These are phyloP conservation scores for Tricholoma sp. DNA, from an alignment of 768 basidiomycete species.

Conservation along the genomic window DNA sequence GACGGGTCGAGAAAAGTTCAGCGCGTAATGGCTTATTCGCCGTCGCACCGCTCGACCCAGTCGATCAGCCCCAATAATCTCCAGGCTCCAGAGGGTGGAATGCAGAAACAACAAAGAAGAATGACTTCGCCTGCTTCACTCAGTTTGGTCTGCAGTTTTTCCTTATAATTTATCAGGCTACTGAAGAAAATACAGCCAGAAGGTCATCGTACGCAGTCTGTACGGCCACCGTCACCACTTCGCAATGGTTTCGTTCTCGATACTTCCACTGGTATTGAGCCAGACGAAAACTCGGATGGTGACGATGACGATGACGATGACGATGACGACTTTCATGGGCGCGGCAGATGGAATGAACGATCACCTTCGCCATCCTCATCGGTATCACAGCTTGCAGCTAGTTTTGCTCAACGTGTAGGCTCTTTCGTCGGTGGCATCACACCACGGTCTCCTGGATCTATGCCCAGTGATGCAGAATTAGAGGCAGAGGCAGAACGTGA, in stretches of 20 bases:
- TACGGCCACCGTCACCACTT: slow-evolving; percentile 70
- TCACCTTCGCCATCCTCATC: slow-evolving; percentile 67
- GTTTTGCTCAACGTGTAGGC: slow-evolving; percentile 71
- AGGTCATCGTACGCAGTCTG: slow-evolving; percentile 29
- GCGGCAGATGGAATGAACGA: slow-evolving; percentile 27
- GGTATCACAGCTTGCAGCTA: slow-evolving; percentile 68
- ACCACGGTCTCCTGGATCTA: slow-evolving; percentile 30
- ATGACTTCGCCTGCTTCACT: slow-evolving; percentile 23
- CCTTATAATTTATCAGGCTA: not conserved
- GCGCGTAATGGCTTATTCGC: slow-evolving; percentile 16
- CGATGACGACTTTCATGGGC: slow-evolving; percentile 24
- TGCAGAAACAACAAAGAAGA: slow-evolving; percentile 19
- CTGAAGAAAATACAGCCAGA: slow-evolving; percentile 29
- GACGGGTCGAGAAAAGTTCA: slow-evolving; percentile 7
- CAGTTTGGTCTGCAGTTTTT: slow-evolving; percentile 12
- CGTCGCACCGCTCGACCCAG: slow-evolving; percentile 16
- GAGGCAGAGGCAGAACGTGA: slow-evolving; percentile 79
- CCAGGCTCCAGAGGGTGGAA: slow-evolving; percentile 9
- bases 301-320: slow-evolving; percentile 41
- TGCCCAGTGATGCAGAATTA: slow-evolving; percentile 71
- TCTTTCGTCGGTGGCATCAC: slow-evolving; percentile 55
- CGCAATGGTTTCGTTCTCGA: slow-evolving; percentile 57
- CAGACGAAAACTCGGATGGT: slow-evolving; percentile 38
- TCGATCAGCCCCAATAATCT: slow-evolving; percentile 17
- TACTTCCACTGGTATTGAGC: slow-evolving; percentile 53